Evolutionary conservation across 352 stramenopile genomes (phyloP).

Genomic region (Phytopythium kandeliae): DNA sequence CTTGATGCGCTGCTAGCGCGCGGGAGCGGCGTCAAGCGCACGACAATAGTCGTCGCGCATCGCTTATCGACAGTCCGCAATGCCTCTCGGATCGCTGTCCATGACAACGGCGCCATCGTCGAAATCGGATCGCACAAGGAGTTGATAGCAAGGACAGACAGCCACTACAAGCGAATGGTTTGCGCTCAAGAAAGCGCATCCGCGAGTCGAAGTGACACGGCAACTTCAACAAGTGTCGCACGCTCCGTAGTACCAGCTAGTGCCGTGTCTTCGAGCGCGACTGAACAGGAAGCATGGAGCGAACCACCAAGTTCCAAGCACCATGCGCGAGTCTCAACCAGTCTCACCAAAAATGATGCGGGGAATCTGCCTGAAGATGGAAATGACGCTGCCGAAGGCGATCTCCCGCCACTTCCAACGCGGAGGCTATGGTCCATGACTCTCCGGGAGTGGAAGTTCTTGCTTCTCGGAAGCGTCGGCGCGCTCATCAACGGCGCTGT

Average conservation of each 20-base stretch:
- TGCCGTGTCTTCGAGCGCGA: too few species aligned
- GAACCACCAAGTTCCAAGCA: too few species aligned
- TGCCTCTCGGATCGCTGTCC: conserved; percentile 93
- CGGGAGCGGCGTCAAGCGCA: conserved; percentile 33
- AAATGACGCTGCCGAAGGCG: too few species aligned
- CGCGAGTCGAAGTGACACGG: too few species aligned
- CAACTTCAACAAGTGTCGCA: too few species aligned
- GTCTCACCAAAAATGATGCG: too few species aligned
- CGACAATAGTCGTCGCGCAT: conserved; percentile 93
- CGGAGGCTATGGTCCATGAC: conserved; percentile 13
- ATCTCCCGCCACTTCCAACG: too few species aligned
- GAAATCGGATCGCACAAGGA: conserved; percentile 92
- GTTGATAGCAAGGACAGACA: conserved; percentile 59
- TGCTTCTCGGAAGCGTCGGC: conserved; percentile 30
- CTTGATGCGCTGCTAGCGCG: conserved; percentile 44
- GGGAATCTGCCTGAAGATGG: too few species aligned
- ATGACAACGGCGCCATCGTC: conserved; percentile 89
- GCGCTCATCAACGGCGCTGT: conserved; percentile 32
- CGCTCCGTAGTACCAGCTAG: too few species aligned
- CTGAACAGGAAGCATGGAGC: too few species aligned
- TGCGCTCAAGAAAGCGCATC: too few species aligned
- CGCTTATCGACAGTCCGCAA: conserved; percentile 92
- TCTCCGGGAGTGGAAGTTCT: conserved; percentile 34
- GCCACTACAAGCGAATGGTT: conserved; percentile 41
- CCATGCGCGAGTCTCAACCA: too few species aligned